These are phyloP conservation scores for Phoenix dactylifera DNA, from an alignment of 176 grass and related monocot species.

Conservation along the genomic window DNA sequence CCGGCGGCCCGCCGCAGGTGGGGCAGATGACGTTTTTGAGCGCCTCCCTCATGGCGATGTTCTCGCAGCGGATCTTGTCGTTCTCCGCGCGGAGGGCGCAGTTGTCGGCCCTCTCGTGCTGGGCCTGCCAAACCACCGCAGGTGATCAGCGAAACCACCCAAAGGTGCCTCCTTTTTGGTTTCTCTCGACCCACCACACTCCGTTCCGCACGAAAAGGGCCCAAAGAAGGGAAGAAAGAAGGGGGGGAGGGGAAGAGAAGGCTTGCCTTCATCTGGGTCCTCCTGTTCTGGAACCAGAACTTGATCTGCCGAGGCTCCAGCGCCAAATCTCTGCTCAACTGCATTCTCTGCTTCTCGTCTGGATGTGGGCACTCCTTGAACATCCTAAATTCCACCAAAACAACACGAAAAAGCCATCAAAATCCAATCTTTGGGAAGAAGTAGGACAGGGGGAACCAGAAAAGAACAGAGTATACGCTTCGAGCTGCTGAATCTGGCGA, in stretches of 20 bases:
- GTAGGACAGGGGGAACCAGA: not conserved
- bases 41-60: conserved; percentile 87
- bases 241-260: not conserved
- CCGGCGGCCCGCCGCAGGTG: conserved; percentile 61
- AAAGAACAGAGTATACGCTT: conserved; percentile 38
- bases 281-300: conserved; percentile 99
- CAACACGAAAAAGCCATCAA: conserved; percentile 6
- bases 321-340: conserved; percentile 69
- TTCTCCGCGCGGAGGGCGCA: conserved; percentile 80
- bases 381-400: conserved; percentile 32
- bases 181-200: conserved; percentile 10
- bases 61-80: conserved; percentile 98
- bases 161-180: conserved; percentile 12
- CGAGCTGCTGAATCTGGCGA: conserved; percentile 94
- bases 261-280: conserved; percentile 96
- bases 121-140: conserved; percentile 33
- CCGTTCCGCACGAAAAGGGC: conserved; percentile 10
- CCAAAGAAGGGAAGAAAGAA: not conserved
- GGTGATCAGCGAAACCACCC: not conserved
- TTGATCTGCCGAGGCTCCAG: conserved; percentile 96
- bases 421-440: too few relatives aligned
- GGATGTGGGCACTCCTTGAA: conserved; percentile 98
- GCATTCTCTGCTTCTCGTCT: conserved; percentile 89
- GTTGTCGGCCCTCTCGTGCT: conserved; percentile 88
- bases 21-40: conserved; percentile 90